Evolutionary conservation across 139 green algal species (phyloP).

Genomic region (Mychonastes homosphaera): DNA sequence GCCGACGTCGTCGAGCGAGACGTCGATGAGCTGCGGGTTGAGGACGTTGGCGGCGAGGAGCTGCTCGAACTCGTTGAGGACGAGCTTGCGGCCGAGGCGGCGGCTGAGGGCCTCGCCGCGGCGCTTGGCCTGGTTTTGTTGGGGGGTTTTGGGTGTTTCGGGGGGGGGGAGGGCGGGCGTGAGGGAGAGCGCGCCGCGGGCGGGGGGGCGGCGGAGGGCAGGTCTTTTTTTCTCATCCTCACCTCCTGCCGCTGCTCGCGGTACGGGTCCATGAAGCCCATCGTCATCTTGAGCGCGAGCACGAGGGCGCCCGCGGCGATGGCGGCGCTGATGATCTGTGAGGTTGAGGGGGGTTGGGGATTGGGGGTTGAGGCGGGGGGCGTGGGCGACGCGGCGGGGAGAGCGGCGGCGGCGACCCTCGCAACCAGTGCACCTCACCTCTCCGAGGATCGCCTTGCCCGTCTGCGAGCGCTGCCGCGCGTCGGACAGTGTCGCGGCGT

Average conservation of each 20-base stretch:
- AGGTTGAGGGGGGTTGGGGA: neutral
- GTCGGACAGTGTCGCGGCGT: too few relatives aligned
- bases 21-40: slow-evolving; percentile 68
- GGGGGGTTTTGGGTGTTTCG: neutral
- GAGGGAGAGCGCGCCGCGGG: neutral
- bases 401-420: neutral
- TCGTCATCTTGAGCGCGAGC: slow-evolving; percentile 27
- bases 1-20: slow-evolving; percentile 67
- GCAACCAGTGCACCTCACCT: neutral
- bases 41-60: slow-evolving; percentile 70
- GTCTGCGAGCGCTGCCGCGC: too few relatives aligned
- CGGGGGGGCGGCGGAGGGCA: neutral
- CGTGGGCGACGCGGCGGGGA: neutral
- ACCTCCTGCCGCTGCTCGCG: slow-evolving; percentile 35
- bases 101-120: slow-evolving; percentile 24
- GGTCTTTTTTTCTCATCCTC: neutral
- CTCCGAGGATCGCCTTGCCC: neutral
- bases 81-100: slow-evolving; percentile 27
- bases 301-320: slow-evolving; percentile 27
- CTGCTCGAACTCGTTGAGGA: slow-evolving; percentile 56
- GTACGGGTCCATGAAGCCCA: slow-evolving; percentile 43
- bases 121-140: slow-evolving; percentile 31
- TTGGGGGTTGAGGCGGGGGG: neutral
- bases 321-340: slow-evolving; percentile 22
- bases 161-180: neutral